Percentiles rank a stretch among this genome's conserved stretches.
Evolutionary conservation across 192 early-diverging fungal genomes (phyloP).

Genomic region (Thamnidium elegans): DNA sequence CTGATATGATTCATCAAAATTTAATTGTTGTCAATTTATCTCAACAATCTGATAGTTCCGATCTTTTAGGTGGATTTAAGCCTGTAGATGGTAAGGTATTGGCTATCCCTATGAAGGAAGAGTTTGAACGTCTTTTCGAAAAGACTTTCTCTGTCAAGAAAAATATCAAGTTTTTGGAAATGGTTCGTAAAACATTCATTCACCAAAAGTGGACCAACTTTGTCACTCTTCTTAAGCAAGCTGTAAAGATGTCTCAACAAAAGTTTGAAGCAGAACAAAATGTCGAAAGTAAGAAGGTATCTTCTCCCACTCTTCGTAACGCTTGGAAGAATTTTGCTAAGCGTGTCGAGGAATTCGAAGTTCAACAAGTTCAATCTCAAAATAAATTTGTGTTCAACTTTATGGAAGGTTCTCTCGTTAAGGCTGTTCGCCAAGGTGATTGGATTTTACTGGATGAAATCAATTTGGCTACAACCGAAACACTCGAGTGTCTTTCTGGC

Average conservation of each 20-base stretch:
- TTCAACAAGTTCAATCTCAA: constrained; percentile 66
- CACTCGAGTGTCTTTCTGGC: constrained; percentile 87
- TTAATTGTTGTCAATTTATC: constrained; percentile 94
- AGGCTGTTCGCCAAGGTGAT: constrained; percentile 85
- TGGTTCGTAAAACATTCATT: constrained; percentile 67
- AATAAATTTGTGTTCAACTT: constrained; percentile 87
- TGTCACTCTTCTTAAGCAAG: constrained; percentile 68
- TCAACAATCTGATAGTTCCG: constrained; percentile 93
- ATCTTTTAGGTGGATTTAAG: constrained; percentile 96
- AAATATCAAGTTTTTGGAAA: constrained; percentile 85
- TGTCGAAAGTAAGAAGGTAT: constrained; percentile 29
- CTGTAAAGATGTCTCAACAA: constrained; percentile 76
- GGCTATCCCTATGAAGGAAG: constrained; percentile 75
- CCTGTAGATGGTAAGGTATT: constrained; percentile 84
- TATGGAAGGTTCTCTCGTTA: constrained; percentile 89
- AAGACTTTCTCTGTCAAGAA: constrained; percentile 84
- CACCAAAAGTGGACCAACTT: constrained; percentile 83
- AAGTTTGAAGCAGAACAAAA: constrained; percentile 45
- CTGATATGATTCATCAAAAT: constrained; percentile 66
- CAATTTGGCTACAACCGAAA: constrained; percentile 95
- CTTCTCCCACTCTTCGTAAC: constrained; percentile 46
- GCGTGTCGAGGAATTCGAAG: constrained; percentile 66
- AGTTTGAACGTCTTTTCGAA: constrained; percentile 84
- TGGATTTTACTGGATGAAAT: constrained; percentile 99
- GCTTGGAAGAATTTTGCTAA: constrained; percentile 77